Base-by-base conservation (phyloP, 1,139 yeast genomes). In the Waltiozyma sp. region DNA sequence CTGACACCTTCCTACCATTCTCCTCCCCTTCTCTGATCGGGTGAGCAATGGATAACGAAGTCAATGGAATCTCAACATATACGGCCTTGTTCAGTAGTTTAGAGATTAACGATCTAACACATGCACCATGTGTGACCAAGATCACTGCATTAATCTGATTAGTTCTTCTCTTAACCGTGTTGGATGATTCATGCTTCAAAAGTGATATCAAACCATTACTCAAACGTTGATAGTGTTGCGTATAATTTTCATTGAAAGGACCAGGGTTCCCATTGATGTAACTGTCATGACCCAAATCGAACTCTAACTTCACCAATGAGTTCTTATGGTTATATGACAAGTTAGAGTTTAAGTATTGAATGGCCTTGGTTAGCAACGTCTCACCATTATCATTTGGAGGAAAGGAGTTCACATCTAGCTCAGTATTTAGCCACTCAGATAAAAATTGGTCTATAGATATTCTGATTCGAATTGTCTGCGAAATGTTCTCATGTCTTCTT, bases 321-420 rank as follows among this genome's bases (percentile, higher is more conserved):
- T 36, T 36, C 18, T 21, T 36, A 21, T 36, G 24, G 38, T 36
- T 36, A 38, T 49, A 50, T 15, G 52, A 48, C 24, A 54, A 37
- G 40, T 53, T 53, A 16, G 58, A 49, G 34, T 48, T 50, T 69
- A 66, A 34, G 54, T 60, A 56, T 40, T 55, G 57, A 38, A 63
- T 58, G 8, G 66, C 61, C 39, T 62, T 59, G 44, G 59, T 59
- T 21, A 63, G 51, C 52, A 66, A 52, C 1, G 67, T 55, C 14
- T 58, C 60, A 13, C 70, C 70, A 43, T 62, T 63, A 49, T 66
- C 70, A 45, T 65, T 65, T 8, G 70, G 70, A 2, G 70, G 70
- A 38, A 59, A 55, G 41, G 55, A 58, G 36, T 59, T 56, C 31
- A 63, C 52, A 43, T 64, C 64, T 38, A 63, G 59, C 37, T 62